Conservation (phyloP, 805 yeast genomes). For the Kuraishia capsulata region DNA sequence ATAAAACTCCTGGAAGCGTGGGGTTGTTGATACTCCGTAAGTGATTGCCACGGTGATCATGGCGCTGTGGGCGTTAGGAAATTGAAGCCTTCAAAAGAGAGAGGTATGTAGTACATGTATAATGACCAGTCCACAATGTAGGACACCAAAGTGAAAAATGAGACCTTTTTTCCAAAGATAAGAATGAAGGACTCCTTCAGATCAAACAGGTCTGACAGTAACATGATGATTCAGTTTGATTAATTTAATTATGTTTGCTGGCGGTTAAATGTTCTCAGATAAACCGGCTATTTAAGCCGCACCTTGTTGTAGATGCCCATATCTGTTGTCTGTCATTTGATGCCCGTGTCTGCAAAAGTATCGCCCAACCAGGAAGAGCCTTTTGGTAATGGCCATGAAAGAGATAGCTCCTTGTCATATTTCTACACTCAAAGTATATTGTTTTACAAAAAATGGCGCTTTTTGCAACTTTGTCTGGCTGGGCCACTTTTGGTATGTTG, state of each 20-base stretch:
- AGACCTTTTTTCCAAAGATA: constrained; percentile 14
- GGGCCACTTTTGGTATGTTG: constrained; percentile 16
- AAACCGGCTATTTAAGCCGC: too few species aligned
- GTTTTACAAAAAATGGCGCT: constrained; percentile 1
- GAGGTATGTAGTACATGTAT: constrained; percentile 7
- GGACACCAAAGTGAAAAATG: constrained; percentile 18
- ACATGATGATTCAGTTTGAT: too few species aligned
- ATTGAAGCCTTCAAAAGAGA: background rate
- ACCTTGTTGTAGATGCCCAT: background rate
- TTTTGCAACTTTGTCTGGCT: constrained; percentile 11
- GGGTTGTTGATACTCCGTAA: constrained; percentile 24
- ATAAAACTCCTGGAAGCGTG: constrained; percentile 31
- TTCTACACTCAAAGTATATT: background rate
- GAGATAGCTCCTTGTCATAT: background rate
- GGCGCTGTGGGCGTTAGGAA: constrained; percentile 2
- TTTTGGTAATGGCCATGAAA: background rate
- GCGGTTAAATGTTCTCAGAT: too few species aligned
- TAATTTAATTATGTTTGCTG: too few species aligned
- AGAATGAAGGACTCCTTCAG: constrained; percentile 16
- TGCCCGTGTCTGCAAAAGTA: background rate
- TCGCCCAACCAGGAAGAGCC: background rate
- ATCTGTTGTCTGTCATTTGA: background rate
- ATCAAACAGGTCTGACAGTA: constrained; percentile 1
- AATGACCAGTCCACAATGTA: constrained; percentile 23
- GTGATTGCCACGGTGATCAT: constrained; percentile 15